Base-by-base conservation (phyloP, 805 yeast species). In the Candida tibetensis region DNA sequence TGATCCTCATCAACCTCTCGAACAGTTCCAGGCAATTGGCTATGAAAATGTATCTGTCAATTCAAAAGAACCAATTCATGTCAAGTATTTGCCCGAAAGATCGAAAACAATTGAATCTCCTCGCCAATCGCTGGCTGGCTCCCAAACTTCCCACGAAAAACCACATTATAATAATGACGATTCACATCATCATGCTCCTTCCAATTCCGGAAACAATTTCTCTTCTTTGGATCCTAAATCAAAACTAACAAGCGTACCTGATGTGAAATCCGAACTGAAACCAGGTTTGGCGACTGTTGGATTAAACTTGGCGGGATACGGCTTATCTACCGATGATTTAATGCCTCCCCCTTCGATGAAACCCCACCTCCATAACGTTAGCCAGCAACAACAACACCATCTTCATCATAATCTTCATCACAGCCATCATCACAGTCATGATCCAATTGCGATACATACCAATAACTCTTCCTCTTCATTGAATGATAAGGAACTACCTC, bases 11-110 rank as follows among this genome's bases (percentile, higher is more conserved):
- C 13, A 41, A 12, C 33, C 40, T 2, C 17, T 36, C 10, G 55
- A 47, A 12, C 27, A 29, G n/a, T 66, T 66, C 46, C 70, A 62
- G 30, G 67, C 72, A 13, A 57, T 67, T 17, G 60, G 66, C 21
- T 65, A 65, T 38, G 62, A 60, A n/a, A 40, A 52, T n/a, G 53
- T 52, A 17, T 40, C 56, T 9, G 15, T 49, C 5, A 48, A 45
- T 25, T 32, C 54, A 4, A 47, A 47, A 15, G 67, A 58, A 28
- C 69, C 68, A 4, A 53, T 61, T 13, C 60, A 51, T 28, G 67
- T 62, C 14, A 49, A 42, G 49, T 49, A 53, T 34, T 39, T 60
- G 5, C 66, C 65, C n/a, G 48, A 44, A 13, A 32, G 46, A 22
- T 23, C 37, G 21, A 30, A 30, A 15, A 18, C 27, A 13, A 15